A percentile compares a stretch with the other conserved stretches of the same genome.
These are phyloP conservation scores for Periconia digitata DNA, from an alignment of 2,329 filamentous ascomycete genomes.

Conservation along the genomic window DNA sequence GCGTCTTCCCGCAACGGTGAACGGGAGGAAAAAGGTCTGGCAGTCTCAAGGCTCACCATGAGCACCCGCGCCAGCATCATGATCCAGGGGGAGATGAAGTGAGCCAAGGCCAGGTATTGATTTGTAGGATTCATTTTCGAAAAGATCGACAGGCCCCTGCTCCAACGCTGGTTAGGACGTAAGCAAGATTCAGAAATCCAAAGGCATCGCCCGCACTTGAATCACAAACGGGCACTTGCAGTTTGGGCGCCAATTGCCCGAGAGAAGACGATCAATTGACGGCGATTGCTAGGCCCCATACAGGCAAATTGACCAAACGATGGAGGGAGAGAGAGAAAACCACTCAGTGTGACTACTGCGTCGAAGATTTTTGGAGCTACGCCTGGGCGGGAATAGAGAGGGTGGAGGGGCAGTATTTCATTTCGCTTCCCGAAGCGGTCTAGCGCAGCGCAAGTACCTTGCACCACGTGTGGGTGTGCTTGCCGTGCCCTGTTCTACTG, in stretches of 20 bases:
- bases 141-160: slow-evolving; percentile 16
- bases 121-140: background rate
- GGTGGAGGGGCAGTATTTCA: background rate
- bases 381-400: background rate
- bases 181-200: background rate
- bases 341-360: too few relatives aligned
- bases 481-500: too few relatives aligned
- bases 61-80: too few relatives aligned
- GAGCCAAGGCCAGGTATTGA: slow-evolving; percentile 9
- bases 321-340: too few relatives aligned
- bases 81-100: slow-evolving; percentile 2
- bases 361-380: background rate
- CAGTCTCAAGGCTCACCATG: too few relatives aligned
- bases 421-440: background rate
- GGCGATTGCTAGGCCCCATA: too few relatives aligned
- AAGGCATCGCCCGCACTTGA: background rate
- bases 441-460: background rate
- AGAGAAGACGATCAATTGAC: too few relatives aligned
- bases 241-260: background rate
- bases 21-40: too few relatives aligned
- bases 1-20: background rate
- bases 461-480: background rate
- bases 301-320: too few relatives aligned
- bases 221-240: background rate
- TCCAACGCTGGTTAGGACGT: slow-evolving; percentile 2